Evolutionary conservation across 805 yeast genomes (phyloP), one percentile per base, ranked within the genome.

Genomic region (Candida silvatica): DNA sequence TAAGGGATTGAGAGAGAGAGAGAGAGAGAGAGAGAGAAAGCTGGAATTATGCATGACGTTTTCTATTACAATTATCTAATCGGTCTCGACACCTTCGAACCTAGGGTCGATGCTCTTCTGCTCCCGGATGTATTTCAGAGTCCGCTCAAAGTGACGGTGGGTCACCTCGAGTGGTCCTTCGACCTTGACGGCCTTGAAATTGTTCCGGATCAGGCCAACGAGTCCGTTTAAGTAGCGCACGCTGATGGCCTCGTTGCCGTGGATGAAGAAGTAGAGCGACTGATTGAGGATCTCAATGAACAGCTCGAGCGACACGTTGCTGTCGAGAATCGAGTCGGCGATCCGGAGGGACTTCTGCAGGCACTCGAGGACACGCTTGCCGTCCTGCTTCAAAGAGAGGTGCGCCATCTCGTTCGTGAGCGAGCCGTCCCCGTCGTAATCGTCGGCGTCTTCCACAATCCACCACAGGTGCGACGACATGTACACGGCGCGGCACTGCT

Each of bases 291-390:
- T 86, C 59, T 92, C 97, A 30, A 90, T 79, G 62, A 90, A 88
- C 37, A 92, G 65, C 57, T 85, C 90, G 37, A 82, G 64, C 24
- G 86, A 81, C 31, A 76, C 80, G 28, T 66, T 71, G 34, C 61
- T 64, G 51, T 90, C 97, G 78, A 88, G 79, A 38, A 92, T 83
- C n/a, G 92, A 81, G 54, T 92, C 97, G 0, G 97, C 95, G 6
- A 86, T 85, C 30, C 97, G 67, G 14, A 90, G 57, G 1, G 97
- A 76, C 46, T 90, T 76, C 56, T 87, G 96, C 30, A 90, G 66
- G 54, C 96, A 87, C 51, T 92, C 97, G 51, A 90, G 62, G 2
- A 90, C 95, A 25, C 95, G 66, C 49, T 84, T 84, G 25, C 65
- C 66, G 44, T 69, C 76, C 19, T 43, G 49, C 39, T 52, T 58